Conservation (phyloP, 1,284 basidiomycete genomes). For the Wallemia ichthyophaga region DNA sequence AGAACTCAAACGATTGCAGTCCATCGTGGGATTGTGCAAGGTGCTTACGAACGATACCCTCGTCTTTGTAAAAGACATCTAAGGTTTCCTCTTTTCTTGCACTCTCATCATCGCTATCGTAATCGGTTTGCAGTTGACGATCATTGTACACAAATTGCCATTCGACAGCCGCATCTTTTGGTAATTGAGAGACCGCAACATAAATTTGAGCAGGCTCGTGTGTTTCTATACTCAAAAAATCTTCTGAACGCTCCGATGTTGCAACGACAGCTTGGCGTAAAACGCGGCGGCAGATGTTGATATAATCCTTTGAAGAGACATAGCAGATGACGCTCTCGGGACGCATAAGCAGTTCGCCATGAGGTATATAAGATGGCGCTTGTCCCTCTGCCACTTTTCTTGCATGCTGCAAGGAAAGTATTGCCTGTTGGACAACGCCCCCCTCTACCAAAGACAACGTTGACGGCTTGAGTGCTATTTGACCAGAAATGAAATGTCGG, state of each 20-base stretch:
- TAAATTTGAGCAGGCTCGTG: conserved; percentile 4
- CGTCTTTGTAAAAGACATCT: background rate
- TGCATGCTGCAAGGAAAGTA: conserved; percentile 53
- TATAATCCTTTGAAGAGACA: background rate
- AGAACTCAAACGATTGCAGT: background rate
- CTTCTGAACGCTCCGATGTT: background rate
- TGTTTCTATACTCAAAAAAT: background rate
- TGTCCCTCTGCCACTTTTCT: conserved; percentile 29
- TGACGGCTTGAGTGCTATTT: conserved; percentile 64
- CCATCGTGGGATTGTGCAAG: background rate
- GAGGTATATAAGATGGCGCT: background rate
- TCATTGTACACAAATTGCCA: conserved; percentile 10
- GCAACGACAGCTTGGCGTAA: background rate
- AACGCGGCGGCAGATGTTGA: background rate
- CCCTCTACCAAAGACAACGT: conserved; percentile 29
- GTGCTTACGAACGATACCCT: background rate
- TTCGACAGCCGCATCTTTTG: conserved; percentile 10
- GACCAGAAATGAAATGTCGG: conserved; percentile 62
- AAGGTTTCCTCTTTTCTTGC: background rate
- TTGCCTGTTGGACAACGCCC: conserved; percentile 31
- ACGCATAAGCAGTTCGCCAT: conserved; percentile 2
- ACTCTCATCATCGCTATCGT: background rate
- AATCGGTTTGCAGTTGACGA: background rate
- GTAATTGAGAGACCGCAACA: conserved; percentile 8
- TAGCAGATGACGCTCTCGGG: background rate